Evolutionary conservation across 164 flowering plant genomes (phyloP).

Genomic region (Pachysandra terminalis): DNA sequence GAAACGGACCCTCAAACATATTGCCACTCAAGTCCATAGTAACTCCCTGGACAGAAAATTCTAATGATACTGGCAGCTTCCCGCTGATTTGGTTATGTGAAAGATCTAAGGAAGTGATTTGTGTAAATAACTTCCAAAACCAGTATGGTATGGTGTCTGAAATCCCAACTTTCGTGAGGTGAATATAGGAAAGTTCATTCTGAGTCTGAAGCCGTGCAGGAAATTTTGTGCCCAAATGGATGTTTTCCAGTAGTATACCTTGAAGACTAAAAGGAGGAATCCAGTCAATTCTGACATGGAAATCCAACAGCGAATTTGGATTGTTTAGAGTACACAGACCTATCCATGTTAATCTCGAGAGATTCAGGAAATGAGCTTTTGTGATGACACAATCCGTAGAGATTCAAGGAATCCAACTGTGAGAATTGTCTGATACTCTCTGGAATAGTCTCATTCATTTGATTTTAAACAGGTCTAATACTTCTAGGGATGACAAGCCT

Average conservation of each 20-base stretch:
- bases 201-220: neutral
- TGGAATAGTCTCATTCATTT: neutral
- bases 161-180: neutral
- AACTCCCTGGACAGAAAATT: neutral
- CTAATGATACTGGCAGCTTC: neutral
- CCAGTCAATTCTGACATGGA: neutral
- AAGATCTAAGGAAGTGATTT: neutral
- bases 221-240: neutral
- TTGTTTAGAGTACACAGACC: neutral
- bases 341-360: neutral
- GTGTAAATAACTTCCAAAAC: neutral
- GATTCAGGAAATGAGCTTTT: neutral
- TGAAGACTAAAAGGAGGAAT: neutral
- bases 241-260: neutral
- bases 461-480: too few species aligned
- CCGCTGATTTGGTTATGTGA: neutral
- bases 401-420: neutral
- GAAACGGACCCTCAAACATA: too few species aligned
- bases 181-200: neutral
- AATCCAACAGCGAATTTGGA: neutral
- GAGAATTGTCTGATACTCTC: neutral
- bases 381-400: neutral
- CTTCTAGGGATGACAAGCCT: too few species aligned
- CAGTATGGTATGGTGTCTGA: neutral
- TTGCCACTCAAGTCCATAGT: slow-evolving; percentile 2